Conservation (phyloP, 164 flowering plant species). For the Annona squamosa region DNA sequence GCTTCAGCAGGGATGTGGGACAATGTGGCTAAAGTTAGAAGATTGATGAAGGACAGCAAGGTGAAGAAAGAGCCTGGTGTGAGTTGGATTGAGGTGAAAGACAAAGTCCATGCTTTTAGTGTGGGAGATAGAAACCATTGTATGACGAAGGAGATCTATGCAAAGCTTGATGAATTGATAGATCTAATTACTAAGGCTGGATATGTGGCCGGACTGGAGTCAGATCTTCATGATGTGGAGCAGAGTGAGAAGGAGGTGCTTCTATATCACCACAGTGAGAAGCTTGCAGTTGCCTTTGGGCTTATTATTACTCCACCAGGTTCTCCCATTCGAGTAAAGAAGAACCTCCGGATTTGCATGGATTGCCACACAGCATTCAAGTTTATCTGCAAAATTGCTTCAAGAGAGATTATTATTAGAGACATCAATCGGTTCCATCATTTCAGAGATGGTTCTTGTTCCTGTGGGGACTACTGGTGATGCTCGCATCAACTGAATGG, state of each 20-base stretch:
- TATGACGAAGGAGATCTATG: slow-evolving; percentile 14
- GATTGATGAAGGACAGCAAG: slow-evolving; percentile 14
- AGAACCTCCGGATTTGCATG: slow-evolving; percentile 15
- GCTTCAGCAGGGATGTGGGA: slow-evolving; percentile 21
- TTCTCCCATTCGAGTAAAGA: slow-evolving; percentile 17
- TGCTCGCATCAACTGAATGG: background rate
- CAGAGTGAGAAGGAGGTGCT: slow-evolving; percentile 16
- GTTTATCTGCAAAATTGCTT: slow-evolving; percentile 17
- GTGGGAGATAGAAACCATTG: slow-evolving; percentile 23
- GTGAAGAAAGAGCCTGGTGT: slow-evolving; percentile 20
- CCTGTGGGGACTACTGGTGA: slow-evolving; percentile 20
- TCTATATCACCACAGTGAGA: slow-evolving; percentile 20
- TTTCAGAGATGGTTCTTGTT: slow-evolving; percentile 18
- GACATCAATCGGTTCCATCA: slow-evolving; percentile 20
- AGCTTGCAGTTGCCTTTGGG: slow-evolving; percentile 18
- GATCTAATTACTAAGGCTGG: slow-evolving; percentile 13
- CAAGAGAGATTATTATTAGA: slow-evolving; percentile 19
- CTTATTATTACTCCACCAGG: slow-evolving; percentile 18
- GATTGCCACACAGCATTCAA: slow-evolving; percentile 21
- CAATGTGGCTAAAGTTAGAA: slow-evolving; percentile 12
- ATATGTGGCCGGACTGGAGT: slow-evolving; percentile 15
- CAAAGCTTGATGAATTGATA: slow-evolving; percentile 16
- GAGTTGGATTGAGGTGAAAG: slow-evolving; percentile 20
- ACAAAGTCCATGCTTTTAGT: slow-evolving; percentile 20
- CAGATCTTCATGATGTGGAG: slow-evolving; percentile 21